A percentile compares a stretch with the other conserved stretches of the same genome.
Evolutionary conservation across 768 basidiomycete genomes (phyloP).

Genomic region (Phaeotremella fagi): DNA sequence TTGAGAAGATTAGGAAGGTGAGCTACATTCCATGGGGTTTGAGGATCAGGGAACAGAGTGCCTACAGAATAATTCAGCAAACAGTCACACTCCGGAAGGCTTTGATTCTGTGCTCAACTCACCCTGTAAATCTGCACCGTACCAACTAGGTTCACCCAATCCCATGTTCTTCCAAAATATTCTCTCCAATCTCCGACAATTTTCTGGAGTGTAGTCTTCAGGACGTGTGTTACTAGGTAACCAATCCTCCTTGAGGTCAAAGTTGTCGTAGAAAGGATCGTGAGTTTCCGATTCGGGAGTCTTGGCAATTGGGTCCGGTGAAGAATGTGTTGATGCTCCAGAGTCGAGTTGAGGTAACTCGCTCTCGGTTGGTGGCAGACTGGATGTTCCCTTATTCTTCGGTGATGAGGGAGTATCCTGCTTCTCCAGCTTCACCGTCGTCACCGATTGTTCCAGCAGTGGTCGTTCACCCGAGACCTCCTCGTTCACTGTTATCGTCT

Average conservation of each 20-base stretch:
- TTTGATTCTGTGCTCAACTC: no score
- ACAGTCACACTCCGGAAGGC: neutral
- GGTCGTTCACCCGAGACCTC: slow-evolving; percentile 48
- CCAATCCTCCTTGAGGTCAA: slow-evolving; percentile 72
- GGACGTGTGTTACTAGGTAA: slow-evolving; percentile 65
- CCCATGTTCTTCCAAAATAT: slow-evolving; percentile 89
- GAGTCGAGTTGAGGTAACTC: slow-evolving; percentile 25
- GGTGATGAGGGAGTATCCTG: no score
- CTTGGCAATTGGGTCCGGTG: slow-evolving; percentile 29
- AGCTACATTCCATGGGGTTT: slow-evolving; percentile 89
- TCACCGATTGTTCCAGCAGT: no score
- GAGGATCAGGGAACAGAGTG: slow-evolving; percentile 61
- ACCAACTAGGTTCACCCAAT: slow-evolving; percentile 87
- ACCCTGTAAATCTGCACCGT: slow-evolving; percentile 95
- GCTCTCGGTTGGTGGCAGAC: neutral
- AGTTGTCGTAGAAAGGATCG: slow-evolving; percentile 61
- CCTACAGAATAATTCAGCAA: slow-evolving; percentile 22
- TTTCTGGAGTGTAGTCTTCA: slow-evolving; percentile 79
- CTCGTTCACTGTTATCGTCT: no score
- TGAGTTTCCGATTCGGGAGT: slow-evolving; percentile 47
- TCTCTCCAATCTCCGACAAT: slow-evolving; percentile 79
- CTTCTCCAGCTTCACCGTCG: no score
- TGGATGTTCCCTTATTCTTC: neutral
- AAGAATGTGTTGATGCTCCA: slow-evolving; percentile 28
- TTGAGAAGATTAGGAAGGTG: slow-evolving; percentile 79